A percentile compares a stretch with the other conserved stretches of the same genome.
phyloP scores from a whole-genome alignment of 345 rosid genomes.

The Aegle marmelos region DNA sequence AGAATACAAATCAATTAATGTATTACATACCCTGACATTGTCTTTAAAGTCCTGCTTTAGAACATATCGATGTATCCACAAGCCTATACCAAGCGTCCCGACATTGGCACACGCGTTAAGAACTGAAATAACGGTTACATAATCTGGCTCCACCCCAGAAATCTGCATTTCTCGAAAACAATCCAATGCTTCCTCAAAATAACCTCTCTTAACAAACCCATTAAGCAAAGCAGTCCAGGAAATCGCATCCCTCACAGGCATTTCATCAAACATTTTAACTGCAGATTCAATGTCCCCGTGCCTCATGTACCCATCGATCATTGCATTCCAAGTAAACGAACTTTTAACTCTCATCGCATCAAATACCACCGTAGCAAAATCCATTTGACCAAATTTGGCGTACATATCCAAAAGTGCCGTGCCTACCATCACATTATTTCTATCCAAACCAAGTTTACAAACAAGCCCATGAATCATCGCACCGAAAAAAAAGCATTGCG shows the following conservation, averaged over 20 bases:
- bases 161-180: constrained; percentile 65
- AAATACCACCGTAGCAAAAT: constrained; percentile 51
- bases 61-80: constrained; percentile 54
- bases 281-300: constrained; percentile 43
- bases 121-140: constrained; percentile 52
- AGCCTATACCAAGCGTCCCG: constrained; percentile 55
- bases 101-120: constrained; percentile 61
- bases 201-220: constrained; percentile 58
- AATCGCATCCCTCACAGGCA: constrained; percentile 54
- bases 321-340: constrained; percentile 67
- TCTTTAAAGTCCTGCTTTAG: constrained; percentile 38
- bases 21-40: constrained; percentile 47
- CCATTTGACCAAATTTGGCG: constrained; percentile 41
- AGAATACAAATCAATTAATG: constrained; percentile 71
- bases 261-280: constrained; percentile 46
- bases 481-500: constrained; percentile 33
- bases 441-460: constrained; percentile 53
- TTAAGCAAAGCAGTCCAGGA: constrained; percentile 79
- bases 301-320: constrained; percentile 67
- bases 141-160: constrained; percentile 53
- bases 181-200: constrained; percentile 49
- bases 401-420: constrained; percentile 65
- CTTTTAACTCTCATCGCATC: constrained; percentile 47
- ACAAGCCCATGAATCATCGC: constrained; percentile 56
- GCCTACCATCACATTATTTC: constrained; percentile 57